Evolutionary conservation across 129 eudicot species (phyloP), one percentile per base, ranked within the genome.

Genomic region (Dittrichia graveolens): DNA sequence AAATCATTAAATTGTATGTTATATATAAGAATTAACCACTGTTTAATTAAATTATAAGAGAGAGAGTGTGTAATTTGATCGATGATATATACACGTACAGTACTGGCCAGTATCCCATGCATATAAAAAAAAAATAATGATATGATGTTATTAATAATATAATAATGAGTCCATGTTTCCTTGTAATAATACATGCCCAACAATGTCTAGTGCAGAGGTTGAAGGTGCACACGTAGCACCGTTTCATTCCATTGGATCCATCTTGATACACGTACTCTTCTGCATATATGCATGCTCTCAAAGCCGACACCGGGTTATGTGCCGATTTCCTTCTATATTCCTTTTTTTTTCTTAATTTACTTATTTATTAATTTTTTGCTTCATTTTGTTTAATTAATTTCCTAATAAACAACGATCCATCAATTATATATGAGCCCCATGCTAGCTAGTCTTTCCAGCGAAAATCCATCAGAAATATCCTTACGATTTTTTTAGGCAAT

Each of bases 171-270:
- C 14, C 43, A 70, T 78, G 78, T 78, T 80, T 80, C 74, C 72
- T 57, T 64, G 76, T 73, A 74, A 80, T 74, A 73, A 80, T 74
- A 74, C 77, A 80, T 74, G 54, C 44, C 72, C 76, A 70, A 80
- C 76, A 55, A 77, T 73, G 71, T 64, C 67, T 78, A 61, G 75
- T 61, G 62, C 59, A 81, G 67, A 78, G 59, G 74, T 58, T 72
- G 12, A 79, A 73, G n/a, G 10, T 70, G 71, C 59, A 79, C 47
- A 54, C 84, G 86, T 85, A 76, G 63, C 84, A 65, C 63, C 45
- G 34, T 12, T 75, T 48, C 40, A 79, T 50, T 59, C 86, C 87
- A 69, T 79, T 81, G 64, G 80, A 79, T 76, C 75, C 73, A 73
- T 65, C 79, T 54, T 39, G 19, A 8, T 48, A 45, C 45, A 11